Conservation (phyloP, 495 filamentous ascomycete genomes). For the Aspergillus ostianus region DNA sequence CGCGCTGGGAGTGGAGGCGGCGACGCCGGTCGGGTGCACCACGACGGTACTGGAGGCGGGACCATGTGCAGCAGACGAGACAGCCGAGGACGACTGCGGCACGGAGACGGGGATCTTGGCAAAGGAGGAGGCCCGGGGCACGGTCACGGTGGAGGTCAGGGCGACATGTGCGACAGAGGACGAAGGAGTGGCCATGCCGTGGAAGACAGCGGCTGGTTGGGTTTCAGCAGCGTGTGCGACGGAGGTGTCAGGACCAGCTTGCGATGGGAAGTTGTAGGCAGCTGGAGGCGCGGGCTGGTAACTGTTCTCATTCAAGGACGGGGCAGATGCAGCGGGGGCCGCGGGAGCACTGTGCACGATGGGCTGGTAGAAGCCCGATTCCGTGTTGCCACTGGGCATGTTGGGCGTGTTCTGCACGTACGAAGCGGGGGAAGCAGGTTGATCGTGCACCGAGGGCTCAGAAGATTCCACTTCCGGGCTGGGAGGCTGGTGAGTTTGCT, state of each 20-base stretch:
- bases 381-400: neutral
- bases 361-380: neutral
- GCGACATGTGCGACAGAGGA: conserved; percentile 2
- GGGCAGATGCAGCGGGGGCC: too few species aligned
- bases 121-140: conserved; percentile 16
- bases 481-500: neutral
- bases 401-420: too few species aligned
- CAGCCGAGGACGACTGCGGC: conserved; percentile 21
- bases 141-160: conserved; percentile 8
- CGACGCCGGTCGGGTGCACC: conserved; percentile 3
- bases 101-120: conserved; percentile 36
- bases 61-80: conserved; percentile 16
- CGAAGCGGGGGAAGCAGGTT: too few species aligned
- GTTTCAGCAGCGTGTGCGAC: neutral
- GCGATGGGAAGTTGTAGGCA: neutral
- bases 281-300: too few species aligned
- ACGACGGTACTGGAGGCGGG: conserved; percentile 13
- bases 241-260: neutral
- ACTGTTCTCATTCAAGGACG: too few species aligned
- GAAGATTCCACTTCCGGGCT: neutral
- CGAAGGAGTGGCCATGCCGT: neutral
- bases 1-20: conserved; percentile 4
- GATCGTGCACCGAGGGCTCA: too few species aligned
- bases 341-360: too few species aligned
- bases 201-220: neutral